Evolutionary conservation across 2,329 filamentous ascomycete genomes (phyloP).

Genomic region (Clarireedia homoeocarpa): DNA sequence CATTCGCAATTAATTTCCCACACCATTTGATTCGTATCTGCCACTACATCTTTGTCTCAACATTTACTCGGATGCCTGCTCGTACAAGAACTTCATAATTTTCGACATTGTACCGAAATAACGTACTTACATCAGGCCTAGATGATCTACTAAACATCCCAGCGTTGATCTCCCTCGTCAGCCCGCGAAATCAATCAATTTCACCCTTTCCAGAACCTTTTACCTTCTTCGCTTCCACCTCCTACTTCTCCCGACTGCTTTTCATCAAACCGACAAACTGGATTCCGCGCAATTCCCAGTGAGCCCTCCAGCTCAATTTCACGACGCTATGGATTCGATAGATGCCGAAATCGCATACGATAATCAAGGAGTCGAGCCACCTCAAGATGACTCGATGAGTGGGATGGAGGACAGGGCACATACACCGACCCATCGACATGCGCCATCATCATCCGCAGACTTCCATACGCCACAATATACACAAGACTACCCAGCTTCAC

Average conservation of each 20-base stretch:
- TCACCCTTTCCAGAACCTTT: constrained; percentile 10
- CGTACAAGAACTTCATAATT: background rate
- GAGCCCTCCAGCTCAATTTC: constrained; percentile 45
- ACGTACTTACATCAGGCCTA: background rate
- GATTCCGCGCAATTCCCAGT: constrained; percentile 43
- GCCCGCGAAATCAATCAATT: constrained; percentile 6
- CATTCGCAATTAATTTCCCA: background rate
- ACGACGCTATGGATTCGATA: constrained; percentile 42
- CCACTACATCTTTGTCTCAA: background rate
- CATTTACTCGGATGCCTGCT: background rate
- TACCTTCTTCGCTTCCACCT: background rate
- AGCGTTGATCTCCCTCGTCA: constrained; percentile 10
- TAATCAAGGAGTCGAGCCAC: constrained; percentile 19
- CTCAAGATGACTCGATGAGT: constrained; percentile 24
- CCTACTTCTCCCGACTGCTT: background rate
- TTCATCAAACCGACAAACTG: constrained; percentile 34
- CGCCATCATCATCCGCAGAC: constrained; percentile 29
- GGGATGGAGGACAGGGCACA: constrained; percentile 26
- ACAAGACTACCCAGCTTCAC: constrained; percentile 23
- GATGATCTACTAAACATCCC: constrained; percentile 11
- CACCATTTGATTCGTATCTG: background rate
- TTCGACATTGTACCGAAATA: constrained; percentile 1
- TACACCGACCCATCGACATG: constrained; percentile 27
- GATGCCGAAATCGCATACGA: constrained; percentile 41
- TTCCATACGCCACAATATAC: constrained; percentile 24